phyloP scores from a whole-genome alignment of 108 stramenopile genomes.

The Cylindrotheca fusiformis region DNA sequence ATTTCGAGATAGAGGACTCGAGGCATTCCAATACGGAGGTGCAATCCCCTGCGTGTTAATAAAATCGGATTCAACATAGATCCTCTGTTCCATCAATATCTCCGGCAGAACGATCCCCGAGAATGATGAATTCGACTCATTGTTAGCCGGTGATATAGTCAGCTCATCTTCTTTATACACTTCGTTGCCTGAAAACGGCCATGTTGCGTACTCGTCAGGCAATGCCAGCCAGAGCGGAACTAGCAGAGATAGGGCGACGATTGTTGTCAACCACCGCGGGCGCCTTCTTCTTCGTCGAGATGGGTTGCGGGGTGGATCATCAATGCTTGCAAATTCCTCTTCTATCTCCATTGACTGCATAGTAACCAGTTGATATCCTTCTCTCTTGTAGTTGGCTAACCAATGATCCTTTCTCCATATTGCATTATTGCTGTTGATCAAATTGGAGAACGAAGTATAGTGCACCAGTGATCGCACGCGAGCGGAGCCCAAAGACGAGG shows the following conservation, averaged over 20 bases:
- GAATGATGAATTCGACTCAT: background rate
- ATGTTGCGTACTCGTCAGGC: too few species aligned
- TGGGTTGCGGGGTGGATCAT: background rate
- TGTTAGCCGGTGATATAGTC: background rate
- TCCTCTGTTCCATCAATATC: conserved; percentile 18
- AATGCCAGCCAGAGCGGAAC: background rate
- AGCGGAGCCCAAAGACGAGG: too few species aligned
- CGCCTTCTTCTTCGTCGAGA: background rate
- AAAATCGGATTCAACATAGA: conserved; percentile 29
- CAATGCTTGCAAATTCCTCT: background rate
- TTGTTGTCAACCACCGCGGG: background rate
- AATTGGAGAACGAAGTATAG: too few species aligned
- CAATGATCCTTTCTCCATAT: too few species aligned
- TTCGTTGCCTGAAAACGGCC: background rate
- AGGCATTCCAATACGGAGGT: conserved; percentile 35
- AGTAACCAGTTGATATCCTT: too few species aligned
- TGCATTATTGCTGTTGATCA: too few species aligned
- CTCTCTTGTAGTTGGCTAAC: too few species aligned
- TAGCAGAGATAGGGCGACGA: background rate
- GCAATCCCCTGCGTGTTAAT: conserved; percentile 26
- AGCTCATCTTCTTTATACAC: background rate
- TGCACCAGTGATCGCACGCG: too few species aligned
- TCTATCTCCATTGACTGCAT: conserved; percentile 1
- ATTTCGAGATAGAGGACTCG: background rate
- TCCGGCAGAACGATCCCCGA: conserved; percentile 10